Evolutionary conservation across 2,329 filamentous ascomycete species (phyloP), one percentile per base, ranked within the genome.

Genomic region (Thelonectria olida): DNA sequence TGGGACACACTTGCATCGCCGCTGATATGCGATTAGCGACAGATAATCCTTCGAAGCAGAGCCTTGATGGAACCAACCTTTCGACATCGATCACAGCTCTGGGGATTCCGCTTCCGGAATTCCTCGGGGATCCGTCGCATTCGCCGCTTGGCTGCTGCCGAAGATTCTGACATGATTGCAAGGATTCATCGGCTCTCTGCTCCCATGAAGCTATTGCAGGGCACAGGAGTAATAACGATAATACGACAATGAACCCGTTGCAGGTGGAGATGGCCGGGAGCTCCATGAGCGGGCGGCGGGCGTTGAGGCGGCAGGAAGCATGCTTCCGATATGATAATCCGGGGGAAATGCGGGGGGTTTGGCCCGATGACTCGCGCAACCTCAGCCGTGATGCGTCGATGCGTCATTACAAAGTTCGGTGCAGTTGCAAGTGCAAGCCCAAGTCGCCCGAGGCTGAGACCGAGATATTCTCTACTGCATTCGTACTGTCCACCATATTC

Each of bases 61-160:
- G n/a, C n/a, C n/a, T n/a, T n/a, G n/a, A n/a, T n/a, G n/a, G n/a
- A 15, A 25, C 66, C 56, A 64, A 72, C 75, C 70, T 75, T 76
- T 28, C 73, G 67, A 63, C 75, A 78, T 15, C 74, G 70, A 59
- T 78, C 76, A 55, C 77, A 78, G 54, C 74, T 77, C 51, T 76
- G 75, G 5, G 72, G 70, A 31, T 72, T 74, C 25, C 76, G 68
- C 56, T 78, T 78, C 44, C 75, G 71, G 34, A 73, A 71, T 52
- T 76, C 71, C 42, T 76, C 73, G 10, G 76, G 76, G 25, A 78
- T 74, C 19, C 75, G 74, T 23, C 76, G 66, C 48, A 69, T 61
- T 36, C 73, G 70, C 53, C 72, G 68, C 49, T 72, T 75, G 47
- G 72, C 67, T 25, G 67, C 65, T 4, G 66, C 60, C 17, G 62